These are phyloP conservation scores for Serendipita sp. DNA, from an alignment of 768 basidiomycete genomes.

Conservation along the genomic window DNA sequence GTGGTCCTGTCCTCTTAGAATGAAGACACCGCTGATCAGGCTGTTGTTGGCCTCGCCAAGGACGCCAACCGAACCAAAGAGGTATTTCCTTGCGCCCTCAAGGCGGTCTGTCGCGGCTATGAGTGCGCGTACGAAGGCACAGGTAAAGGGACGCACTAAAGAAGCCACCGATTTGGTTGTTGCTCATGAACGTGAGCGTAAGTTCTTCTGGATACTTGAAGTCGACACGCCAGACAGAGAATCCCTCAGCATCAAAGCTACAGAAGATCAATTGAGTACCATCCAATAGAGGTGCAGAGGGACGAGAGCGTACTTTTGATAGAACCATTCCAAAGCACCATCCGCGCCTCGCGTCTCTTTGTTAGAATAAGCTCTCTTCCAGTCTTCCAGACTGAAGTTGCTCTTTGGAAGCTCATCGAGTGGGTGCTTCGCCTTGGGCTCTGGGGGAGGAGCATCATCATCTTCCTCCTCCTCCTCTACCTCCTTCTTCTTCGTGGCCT, in stretches of 20 bases:
- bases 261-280: not conserved
- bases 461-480: conserved; percentile 48
- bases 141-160: conserved; percentile 30
- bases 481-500: conserved; percentile 36
- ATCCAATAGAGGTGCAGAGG: not conserved
- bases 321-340: conserved; percentile 90
- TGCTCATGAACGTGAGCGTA: conserved; percentile 84
- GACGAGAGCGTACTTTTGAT: conserved; percentile 54
- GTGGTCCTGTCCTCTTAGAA: conserved; percentile 65
- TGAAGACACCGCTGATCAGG: conserved; percentile 64
- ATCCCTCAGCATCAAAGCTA: conserved; percentile 79
- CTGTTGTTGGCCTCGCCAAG: conserved; percentile 67
- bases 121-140: not conserved
- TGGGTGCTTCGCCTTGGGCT: conserved; percentile 90
- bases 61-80: conserved; percentile 87
- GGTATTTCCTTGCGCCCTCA: conserved; percentile 91
- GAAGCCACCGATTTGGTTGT: conserved; percentile 87
- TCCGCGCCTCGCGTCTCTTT: conserved; percentile 77
- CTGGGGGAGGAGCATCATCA: conserved; percentile 51
- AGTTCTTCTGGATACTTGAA: conserved; percentile 96
- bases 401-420: conserved; percentile 83
- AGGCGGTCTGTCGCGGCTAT: conserved; percentile 46
- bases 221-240: conserved; percentile 81
- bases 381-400: conserved; percentile 80
- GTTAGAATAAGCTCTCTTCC: conserved; percentile 98